Base-by-base conservation (phyloP, 2,329 filamentous ascomycete genomes). In the Aspergillus novofumigatus region DNA sequence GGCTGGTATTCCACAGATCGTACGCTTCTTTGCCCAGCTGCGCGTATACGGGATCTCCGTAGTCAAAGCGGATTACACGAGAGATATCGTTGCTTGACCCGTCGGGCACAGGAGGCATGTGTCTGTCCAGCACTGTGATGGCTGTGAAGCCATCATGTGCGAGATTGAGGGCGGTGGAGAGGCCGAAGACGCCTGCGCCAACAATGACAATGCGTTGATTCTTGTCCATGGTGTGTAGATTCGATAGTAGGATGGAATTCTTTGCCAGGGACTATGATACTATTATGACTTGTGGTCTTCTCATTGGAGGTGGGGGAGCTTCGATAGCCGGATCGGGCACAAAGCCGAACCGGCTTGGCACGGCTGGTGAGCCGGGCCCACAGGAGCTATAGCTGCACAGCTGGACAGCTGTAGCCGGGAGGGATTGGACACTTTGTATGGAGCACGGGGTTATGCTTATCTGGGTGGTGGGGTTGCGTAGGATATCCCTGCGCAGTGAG, bases 41-140 rank as follows among this genome's bases (percentile, higher is more conserved):
- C 2, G 90, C 84, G 74, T 96, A 96, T 23, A 86, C 80, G 0
- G 83, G 77, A 66, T 92, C 86, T 2, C 88, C 86, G 69, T 97
- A 97, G 78, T 96, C 69, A 51, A 71, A 71, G 3, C 74, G 67
- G 21, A 77, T 73, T 1, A 75, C 65, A 1, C 74, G 67, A 1
- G 74, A 75, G 29, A 75, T 74, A 52, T 77, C 75, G 41, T 72
- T 70, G 48, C 73, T 75, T 4, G 72, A 72, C 1, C 73, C 74
- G 56, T 76, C 74, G 51, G 65, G 64, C 1, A 72, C 71, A 1
- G 69, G 71, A n/a, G 69, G 69, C 52, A 70, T 64, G 2, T 67
- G 63, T n/a, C 70, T 64, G 45, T 72, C 71, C 11, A 72, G 59
- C 1, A 73, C 65, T 2, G 68, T 71, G 23, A 73, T 65, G 4